Evolutionary conservation across 1,139 yeast genomes (phyloP).

Genomic region (Debaryomyces sp.): DNA sequence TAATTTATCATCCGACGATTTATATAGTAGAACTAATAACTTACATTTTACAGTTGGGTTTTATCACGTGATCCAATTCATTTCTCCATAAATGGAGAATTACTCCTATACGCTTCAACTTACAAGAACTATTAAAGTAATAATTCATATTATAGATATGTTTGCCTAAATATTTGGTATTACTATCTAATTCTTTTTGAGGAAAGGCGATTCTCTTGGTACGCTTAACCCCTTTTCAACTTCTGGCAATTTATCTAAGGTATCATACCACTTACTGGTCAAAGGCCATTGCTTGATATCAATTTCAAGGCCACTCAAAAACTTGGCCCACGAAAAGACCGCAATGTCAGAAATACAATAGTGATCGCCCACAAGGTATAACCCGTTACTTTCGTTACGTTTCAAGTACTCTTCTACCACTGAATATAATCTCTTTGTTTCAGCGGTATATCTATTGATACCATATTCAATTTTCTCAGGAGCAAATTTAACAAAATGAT

Average conservation of each 20-base stretch:
- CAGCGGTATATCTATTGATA: slow-evolving; percentile 51
- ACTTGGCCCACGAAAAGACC: slow-evolving; percentile 40
- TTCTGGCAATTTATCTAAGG: slow-evolving; percentile 37
- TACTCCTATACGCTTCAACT: no score
- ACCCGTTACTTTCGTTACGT: slow-evolving; percentile 40
- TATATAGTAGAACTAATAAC: background rate
- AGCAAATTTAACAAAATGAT: slow-evolving; percentile 47
- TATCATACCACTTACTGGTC: slow-evolving; percentile 47
- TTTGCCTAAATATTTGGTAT: no score
- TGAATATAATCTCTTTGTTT: slow-evolving; percentile 53
- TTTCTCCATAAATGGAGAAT: background rate
- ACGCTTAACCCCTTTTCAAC: slow-evolving; percentile 32
- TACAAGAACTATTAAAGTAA: no score
- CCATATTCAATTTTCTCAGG: slow-evolving; percentile 54
- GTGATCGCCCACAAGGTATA: slow-evolving; percentile 60
- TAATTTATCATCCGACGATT: background rate
- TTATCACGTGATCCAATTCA: background rate
- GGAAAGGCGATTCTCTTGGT: background rate
- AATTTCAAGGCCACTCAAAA: slow-evolving; percentile 24
- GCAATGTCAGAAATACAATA: slow-evolving; percentile 57
- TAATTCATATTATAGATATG: no score
- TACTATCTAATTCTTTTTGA: background rate
- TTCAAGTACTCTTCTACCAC: slow-evolving; percentile 54
- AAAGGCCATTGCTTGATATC: slow-evolving; percentile 47
- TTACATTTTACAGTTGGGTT: background rate